A percentile compares a stretch with the other conserved stretches of the same genome.
Evolutionary conservation across 1,284 basidiomycete species (phyloP).

Genomic region (Rhizoctonia solani): DNA sequence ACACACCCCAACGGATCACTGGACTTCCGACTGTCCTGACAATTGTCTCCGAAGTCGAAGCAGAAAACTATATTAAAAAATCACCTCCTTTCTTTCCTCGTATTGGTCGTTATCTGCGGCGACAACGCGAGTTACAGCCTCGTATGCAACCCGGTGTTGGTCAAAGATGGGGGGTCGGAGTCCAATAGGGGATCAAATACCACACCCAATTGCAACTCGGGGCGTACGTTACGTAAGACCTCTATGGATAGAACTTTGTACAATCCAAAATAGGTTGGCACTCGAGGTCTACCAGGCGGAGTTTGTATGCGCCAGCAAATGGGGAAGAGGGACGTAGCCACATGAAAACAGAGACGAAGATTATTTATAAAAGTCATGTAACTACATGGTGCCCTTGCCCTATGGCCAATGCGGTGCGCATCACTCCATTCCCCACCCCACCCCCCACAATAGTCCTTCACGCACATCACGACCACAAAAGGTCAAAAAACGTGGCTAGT

Average conservation of each 20-base stretch:
- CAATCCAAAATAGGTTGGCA: slow-evolving; percentile 1
- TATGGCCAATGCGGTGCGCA: slow-evolving; percentile 6
- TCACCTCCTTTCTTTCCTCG: neutral
- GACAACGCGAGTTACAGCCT: too few relatives aligned
- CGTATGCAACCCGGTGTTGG: neutral
- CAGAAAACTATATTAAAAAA: neutral
- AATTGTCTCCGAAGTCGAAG: slow-evolving; percentile 11
- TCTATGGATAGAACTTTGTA: neutral
- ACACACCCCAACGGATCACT: slow-evolving; percentile 26
- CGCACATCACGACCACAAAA: slow-evolving; percentile 27
- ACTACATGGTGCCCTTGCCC: slow-evolving; percentile 5
- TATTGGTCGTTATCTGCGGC: neutral
- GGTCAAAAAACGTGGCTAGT: neutral
- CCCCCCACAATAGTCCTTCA: neutral
- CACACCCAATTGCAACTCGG: neutral
- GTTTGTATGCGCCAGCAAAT: neutral
- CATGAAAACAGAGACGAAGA: neutral
- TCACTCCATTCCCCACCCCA: neutral
- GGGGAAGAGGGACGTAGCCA: neutral
- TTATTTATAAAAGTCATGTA: slow-evolving; percentile 9
- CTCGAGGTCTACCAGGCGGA: neutral
- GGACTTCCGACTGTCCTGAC: slow-evolving; percentile 6
- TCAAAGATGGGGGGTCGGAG: neutral
- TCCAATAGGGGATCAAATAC: neutral
- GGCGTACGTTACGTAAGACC: slow-evolving; percentile 21